phyloP scores from a whole-genome alignment of 2,329 filamentous ascomycete genomes.

The Verticillium tricorpus region DNA sequence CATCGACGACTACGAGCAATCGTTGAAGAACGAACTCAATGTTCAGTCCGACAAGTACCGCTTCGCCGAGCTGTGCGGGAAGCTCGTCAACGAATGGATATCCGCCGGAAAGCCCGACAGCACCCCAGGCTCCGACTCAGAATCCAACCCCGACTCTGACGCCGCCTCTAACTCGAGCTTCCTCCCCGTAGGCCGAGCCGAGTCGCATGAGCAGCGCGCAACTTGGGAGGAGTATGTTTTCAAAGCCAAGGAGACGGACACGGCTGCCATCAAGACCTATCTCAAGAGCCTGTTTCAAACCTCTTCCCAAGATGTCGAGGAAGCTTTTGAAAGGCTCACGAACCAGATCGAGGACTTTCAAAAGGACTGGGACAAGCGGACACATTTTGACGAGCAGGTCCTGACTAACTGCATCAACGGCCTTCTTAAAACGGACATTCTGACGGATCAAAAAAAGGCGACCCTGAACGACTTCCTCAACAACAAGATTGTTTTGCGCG shows the following conservation, averaged over 20 bases:
- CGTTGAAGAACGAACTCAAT: constrained; percentile 40
- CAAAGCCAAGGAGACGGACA: constrained; percentile 38
- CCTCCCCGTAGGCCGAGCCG: constrained; percentile 44
- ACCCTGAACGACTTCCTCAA: constrained; percentile 32
- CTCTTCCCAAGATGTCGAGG: constrained; percentile 28
- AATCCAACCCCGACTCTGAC: constrained; percentile 5
- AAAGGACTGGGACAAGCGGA: constrained; percentile 14
- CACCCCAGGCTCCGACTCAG: constrained; percentile 18
- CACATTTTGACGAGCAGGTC: constrained; percentile 24
- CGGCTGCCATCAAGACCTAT: constrained; percentile 39
- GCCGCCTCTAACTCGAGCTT: constrained; percentile 21
- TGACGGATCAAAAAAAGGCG: constrained; percentile 36
- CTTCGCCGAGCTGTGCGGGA: constrained; percentile 51
- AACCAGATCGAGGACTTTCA: constrained; percentile 32
- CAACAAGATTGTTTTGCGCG: constrained; percentile 32
- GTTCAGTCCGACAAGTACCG: constrained; percentile 49
- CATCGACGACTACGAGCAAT: constrained; percentile 40
- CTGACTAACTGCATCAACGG: constrained; percentile 30
- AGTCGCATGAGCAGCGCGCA: constrained; percentile 47
- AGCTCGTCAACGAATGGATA: constrained; percentile 51
- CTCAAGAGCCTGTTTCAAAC: constrained; percentile 44
- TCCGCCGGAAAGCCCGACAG: constrained; percentile 25
- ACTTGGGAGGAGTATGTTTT: constrained; percentile 56
- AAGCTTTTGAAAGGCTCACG: constrained; percentile 36
- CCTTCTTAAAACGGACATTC: constrained; percentile 32